phyloP scores from a whole-genome alignment of 257 asterid genomes.

The Solanum chmielewskii region DNA sequence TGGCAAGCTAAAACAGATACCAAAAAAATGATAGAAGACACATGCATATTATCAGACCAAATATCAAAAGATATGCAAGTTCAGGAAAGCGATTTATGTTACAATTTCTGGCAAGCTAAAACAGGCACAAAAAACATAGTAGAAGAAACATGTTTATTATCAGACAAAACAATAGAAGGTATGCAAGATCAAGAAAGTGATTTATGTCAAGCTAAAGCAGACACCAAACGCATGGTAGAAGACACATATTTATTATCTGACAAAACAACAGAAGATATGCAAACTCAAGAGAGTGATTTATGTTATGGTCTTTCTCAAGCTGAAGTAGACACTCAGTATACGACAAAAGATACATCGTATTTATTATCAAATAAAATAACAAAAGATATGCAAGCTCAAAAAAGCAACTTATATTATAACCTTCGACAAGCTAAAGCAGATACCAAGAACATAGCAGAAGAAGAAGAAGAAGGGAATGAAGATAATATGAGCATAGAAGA shows the following conservation, averaged over 20 bases:
- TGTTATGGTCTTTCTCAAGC: accelerated
- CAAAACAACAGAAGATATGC: background rate
- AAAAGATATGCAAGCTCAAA: background rate
- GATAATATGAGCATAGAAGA: conserved; percentile 16
- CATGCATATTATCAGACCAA: background rate
- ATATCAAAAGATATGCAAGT: background rate
- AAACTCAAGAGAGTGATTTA: background rate
- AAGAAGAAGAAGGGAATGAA: background rate
- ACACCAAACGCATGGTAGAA: background rate
- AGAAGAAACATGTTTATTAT: background rate
- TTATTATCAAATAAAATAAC: too few relatives aligned
- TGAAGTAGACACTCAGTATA: background rate
- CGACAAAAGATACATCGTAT: background rate
- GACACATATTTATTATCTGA: background rate
- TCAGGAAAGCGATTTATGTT: background rate
- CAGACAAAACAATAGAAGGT: background rate
- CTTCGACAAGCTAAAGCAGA: background rate
- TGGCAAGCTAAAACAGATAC: background rate
- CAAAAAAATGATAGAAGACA: background rate
- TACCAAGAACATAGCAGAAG: background rate
- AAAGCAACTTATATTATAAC: background rate
- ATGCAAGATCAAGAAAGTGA: background rate
- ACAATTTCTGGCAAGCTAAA: background rate
- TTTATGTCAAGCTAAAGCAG: background rate
- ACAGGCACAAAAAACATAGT: background rate